Evolutionary conservation across 352 stramenopile genomes (phyloP).

Genomic region (Pythium aristosporum): DNA sequence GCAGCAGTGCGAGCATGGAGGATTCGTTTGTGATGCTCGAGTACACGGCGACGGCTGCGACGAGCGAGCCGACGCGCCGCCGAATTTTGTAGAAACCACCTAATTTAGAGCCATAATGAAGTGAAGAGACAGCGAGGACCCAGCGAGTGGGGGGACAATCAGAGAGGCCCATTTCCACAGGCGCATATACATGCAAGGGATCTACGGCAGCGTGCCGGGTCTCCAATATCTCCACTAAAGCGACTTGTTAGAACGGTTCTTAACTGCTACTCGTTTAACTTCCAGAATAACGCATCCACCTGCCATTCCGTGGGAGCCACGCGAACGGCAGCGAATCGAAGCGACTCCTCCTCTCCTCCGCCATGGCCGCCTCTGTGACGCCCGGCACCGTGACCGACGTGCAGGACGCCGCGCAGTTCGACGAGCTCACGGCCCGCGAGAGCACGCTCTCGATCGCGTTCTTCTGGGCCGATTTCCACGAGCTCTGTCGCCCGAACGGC

Average conservation of each 20-base stretch:
- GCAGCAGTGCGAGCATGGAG: slow-evolving; percentile 34
- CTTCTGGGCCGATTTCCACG: slow-evolving; percentile 87
- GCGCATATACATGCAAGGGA: not conserved
- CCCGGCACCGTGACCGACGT: slow-evolving; percentile 67
- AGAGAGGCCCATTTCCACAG: not conserved
- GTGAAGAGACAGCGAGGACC: not conserved
- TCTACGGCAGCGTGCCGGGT: no score
- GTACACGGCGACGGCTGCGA: slow-evolving; percentile 12
- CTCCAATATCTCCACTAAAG: no score
- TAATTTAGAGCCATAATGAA: not conserved
- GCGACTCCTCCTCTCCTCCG: not conserved
- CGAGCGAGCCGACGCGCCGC: slow-evolving; percentile 19
- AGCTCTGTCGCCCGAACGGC: slow-evolving; percentile 77
- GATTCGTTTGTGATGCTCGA: slow-evolving; percentile 81
- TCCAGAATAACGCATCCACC: slow-evolving; percentile 2
- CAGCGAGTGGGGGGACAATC: not conserved
- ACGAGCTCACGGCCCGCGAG: slow-evolving; percentile 72
- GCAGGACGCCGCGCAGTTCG: slow-evolving; percentile 72
- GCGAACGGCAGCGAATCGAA: slow-evolving; percentile 7
- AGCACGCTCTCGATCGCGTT: slow-evolving; percentile 77
- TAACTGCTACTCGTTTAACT: slow-evolving; percentile 12
- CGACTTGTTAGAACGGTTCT: slow-evolving; percentile 1
- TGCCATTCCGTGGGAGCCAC: not conserved
- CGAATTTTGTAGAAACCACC: slow-evolving; percentile 23
- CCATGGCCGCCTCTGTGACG: slow-evolving; percentile 17